Base-by-base conservation (phyloP, 306 rosid species). In the Amphicarpaea edgeworthii region DNA sequence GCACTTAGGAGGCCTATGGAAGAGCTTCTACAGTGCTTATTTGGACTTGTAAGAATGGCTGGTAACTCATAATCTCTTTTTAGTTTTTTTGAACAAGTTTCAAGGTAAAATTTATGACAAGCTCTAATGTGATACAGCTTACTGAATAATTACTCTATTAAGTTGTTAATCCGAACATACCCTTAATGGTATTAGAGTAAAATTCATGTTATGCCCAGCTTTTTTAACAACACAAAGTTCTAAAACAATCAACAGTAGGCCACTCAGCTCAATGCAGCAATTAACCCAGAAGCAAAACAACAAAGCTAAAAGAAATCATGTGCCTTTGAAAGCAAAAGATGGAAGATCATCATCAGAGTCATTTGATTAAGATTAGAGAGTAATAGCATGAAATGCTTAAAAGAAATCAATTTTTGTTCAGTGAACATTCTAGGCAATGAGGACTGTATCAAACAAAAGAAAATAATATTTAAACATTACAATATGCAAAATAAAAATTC, bases 401-500 rank as follows among this genome's bases (percentile, higher is more conserved):
- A 73, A 43, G 21, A 45, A 42, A 49, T 59, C 14, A 60, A 74
- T 6, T 68, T 23, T 69, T 30, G 5, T 41, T 41, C 7, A 17
- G 55, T 43, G 26, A 46, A 57, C 45, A 58, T 34, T 24, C 34
- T 57, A 16, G 50, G 41, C 12, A 60, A 16, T 17, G 47, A 77
- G 46, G 26, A 74, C 19, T 17, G 37, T 20, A 19, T 21, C 42
- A 58, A 21, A 54, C 12, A 68, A 72, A 23, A 40, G 51, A 45
- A 83, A 45, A 50, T 47, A 80, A 59, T 58, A 8, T 81, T 42
- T 23, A 19, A 74, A 26, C 42, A 30, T 40, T 38, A 58, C 71
- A 68, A 17, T 74, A 50, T 38, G 61, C 2, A 51, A 47, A 47
- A 47, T n/a, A 47, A 16, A n/a, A n/a, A 47, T 47, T 5, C 54